phyloP scores from a whole-genome alignment of 441 rosid genomes.

The Gossypium aridum region DNA sequence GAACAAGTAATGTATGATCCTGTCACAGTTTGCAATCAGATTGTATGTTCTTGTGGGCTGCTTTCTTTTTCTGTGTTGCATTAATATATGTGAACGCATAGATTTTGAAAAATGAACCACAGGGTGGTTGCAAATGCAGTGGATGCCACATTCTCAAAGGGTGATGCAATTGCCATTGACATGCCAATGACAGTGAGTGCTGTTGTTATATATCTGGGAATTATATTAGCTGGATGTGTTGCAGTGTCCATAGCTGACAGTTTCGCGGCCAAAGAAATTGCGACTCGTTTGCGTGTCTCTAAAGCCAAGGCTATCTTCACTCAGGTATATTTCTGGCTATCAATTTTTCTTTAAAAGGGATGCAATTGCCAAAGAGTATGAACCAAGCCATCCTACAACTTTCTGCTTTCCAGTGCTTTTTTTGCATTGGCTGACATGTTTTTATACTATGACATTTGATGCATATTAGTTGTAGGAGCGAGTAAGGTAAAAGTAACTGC shows the following conservation, averaged over 20 bases:
- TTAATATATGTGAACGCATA: neutral
- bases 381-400: neutral
- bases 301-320: conserved; percentile 80
- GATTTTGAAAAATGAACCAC: neutral
- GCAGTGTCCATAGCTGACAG: conserved; percentile 95
- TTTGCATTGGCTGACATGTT: neutral
- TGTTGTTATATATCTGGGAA: conserved; percentile 72
- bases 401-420: neutral
- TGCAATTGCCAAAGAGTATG: neutral
- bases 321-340: conserved; percentile 40
- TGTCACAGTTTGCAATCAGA: neutral
- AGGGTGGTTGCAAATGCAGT: conserved; percentile 83
- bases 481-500: too few relatives aligned
- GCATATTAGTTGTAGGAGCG: neutral
- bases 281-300: conserved; percentile 62
- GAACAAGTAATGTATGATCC: conserved; percentile 65
- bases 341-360: neutral
- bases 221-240: conserved; percentile 61
- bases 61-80: too few relatives aligned
- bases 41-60: neutral
- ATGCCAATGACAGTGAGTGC: conserved; percentile 89
- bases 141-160: conserved; percentile 50
- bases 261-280: conserved; percentile 78
- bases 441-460: neutral
- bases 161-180: conserved; percentile 81